phyloP scores from a whole-genome alignment of 331 rosid genomes.

The Rhamnella rubrinervis region DNA sequence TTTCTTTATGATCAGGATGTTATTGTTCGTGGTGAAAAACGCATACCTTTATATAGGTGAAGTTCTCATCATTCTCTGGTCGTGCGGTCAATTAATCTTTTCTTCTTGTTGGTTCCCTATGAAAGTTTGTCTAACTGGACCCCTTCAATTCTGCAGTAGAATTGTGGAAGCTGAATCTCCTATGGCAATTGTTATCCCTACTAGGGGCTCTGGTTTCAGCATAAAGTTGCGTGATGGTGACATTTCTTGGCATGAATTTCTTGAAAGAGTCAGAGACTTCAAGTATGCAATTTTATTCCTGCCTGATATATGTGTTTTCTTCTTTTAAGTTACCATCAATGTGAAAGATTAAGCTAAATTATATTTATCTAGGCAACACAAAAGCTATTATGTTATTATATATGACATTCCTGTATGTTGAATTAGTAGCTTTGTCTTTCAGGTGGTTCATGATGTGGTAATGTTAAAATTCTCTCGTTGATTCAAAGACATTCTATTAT shows the following conservation, averaged over 20 bases:
- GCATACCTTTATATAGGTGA: constrained; percentile 85
- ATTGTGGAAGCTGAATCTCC: constrained; percentile 83
- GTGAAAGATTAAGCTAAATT: no score
- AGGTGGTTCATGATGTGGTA: not conserved
- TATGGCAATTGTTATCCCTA: constrained; percentile 66
- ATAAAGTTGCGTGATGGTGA: constrained; percentile 68
- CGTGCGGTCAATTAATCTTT: constrained; percentile 1
- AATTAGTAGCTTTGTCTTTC: not conserved
- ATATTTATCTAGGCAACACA: no score
- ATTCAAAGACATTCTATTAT: no score
- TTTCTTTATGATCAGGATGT: constrained; percentile 57
- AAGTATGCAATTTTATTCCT: constrained; percentile 47
- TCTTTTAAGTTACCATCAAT: no score
- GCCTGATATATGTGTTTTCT: constrained; percentile 6
- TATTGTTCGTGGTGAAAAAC: constrained; percentile 81
- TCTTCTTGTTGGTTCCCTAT: constrained; percentile 18
- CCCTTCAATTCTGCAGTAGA: constrained; percentile 70
- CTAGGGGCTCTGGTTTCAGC: constrained; percentile 52
- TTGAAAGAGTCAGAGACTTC: constrained; percentile 52
- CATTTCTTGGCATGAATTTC: constrained; percentile 76
- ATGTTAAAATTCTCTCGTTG: not conserved
- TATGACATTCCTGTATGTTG: not conserved
- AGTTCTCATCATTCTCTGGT: constrained; percentile 27
- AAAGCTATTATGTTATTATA: no score
- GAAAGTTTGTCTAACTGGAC: constrained; percentile 27